Percentiles rank a stretch among this genome's conserved stretches.
Conservation (phyloP, 108 stramenopile species). For the Stephanodiscus triporus region DNA sequence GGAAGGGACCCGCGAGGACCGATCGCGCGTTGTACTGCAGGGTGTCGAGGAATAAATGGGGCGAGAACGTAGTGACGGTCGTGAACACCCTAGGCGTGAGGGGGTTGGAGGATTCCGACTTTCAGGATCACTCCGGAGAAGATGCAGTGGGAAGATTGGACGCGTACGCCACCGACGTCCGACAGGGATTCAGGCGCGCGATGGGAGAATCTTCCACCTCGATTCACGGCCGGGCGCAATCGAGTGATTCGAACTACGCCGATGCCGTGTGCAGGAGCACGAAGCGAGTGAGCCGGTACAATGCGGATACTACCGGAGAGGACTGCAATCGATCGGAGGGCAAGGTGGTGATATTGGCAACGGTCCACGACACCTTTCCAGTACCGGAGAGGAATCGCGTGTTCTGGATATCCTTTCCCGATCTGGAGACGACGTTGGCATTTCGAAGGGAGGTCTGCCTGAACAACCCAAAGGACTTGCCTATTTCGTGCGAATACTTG, state of each 20-base stretch:
- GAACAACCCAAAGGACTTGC: slow-evolving; percentile 74
- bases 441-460: slow-evolving; percentile 82
- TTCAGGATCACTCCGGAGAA: slow-evolving; percentile 49
- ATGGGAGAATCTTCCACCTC: slow-evolving; percentile 67
- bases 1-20: slow-evolving; percentile 85
- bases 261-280: slow-evolving; percentile 59
- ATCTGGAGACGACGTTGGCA: slow-evolving; percentile 68
- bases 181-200: slow-evolving; percentile 45
- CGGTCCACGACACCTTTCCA: slow-evolving; percentile 86
- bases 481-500: slow-evolving; percentile 80
- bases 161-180: slow-evolving; percentile 55
- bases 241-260: slow-evolving; percentile 68
- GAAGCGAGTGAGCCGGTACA: slow-evolving; percentile 70
- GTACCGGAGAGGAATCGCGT: slow-evolving; percentile 63
- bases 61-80: slow-evolving; percentile 57
- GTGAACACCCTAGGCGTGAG: slow-evolving; percentile 82
- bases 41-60: slow-evolving; percentile 64
- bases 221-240: slow-evolving; percentile 53
- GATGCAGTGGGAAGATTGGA: slow-evolving; percentile 61
- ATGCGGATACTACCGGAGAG: slow-evolving; percentile 78
- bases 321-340: slow-evolving; percentile 88
- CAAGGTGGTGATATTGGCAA: slow-evolving; percentile 84
- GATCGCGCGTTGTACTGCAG: slow-evolving; percentile 74
- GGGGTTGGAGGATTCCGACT: slow-evolving; percentile 70
- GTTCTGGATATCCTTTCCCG: slow-evolving; percentile 79